Evolutionary conservation across 371 early-diverging fungal genomes (phyloP).

Genomic region (Syncephalastrum sp.): DNA sequence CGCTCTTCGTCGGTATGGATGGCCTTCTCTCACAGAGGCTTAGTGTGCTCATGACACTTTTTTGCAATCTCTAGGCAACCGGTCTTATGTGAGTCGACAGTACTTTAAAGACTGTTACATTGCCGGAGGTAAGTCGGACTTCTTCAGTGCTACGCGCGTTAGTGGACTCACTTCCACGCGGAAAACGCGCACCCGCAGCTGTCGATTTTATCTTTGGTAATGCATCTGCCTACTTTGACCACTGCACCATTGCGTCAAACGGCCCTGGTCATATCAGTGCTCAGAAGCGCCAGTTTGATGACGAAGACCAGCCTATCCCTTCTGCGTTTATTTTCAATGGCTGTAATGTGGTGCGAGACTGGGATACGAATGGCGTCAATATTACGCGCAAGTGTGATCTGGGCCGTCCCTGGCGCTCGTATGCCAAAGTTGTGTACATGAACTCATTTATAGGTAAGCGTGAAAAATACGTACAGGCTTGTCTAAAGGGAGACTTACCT

Average conservation of each 20-base stretch:
- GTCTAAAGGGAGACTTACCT: background rate
- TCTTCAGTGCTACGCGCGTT: no score
- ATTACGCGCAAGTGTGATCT: slow-evolving; percentile 8
- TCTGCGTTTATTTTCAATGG: slow-evolving; percentile 15
- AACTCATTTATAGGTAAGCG: slow-evolving; percentile 12
- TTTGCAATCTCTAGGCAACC: background rate
- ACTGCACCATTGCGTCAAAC: slow-evolving; percentile 28
- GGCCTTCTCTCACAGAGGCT: no score
- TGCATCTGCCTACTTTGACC: slow-evolving; percentile 27
- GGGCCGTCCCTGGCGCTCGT: slow-evolving; percentile 33
- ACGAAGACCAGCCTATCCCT: slow-evolving; percentile 9
- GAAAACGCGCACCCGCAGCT: background rate
- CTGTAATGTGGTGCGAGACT: slow-evolving; percentile 4
- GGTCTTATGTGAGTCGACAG: slow-evolving; percentile 10
- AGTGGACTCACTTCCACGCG: no score
- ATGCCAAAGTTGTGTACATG: slow-evolving; percentile 30
- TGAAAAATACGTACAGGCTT: background rate
- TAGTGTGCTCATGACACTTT: no score
- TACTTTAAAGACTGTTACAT: slow-evolving; percentile 32
- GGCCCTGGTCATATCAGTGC: slow-evolving; percentile 19
- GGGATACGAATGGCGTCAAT: slow-evolving; percentile 11
- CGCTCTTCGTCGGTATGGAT: slow-evolving; percentile 21
- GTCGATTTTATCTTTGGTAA: slow-evolving; percentile 39
- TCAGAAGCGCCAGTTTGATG: slow-evolving; percentile 16
- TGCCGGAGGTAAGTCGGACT: slow-evolving; percentile 15